Evolutionary conservation across 805 yeast genomes (phyloP), one percentile per base, ranked within the genome.

Genomic region (Candida nonsorbophila): DNA sequence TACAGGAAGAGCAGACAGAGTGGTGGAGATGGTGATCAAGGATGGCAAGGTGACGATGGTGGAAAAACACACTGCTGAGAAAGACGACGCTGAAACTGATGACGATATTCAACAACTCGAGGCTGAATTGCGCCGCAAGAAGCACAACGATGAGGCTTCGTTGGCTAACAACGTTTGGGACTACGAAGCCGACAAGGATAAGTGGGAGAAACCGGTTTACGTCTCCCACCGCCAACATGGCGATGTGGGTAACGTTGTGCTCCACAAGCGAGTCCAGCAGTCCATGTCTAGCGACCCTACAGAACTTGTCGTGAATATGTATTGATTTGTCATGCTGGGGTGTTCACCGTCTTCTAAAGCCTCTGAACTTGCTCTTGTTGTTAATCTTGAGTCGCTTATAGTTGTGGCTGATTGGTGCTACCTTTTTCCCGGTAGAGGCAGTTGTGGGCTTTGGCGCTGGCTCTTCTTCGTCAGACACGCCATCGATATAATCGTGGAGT

Each of bases 41-140:
- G 81, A 88, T 35, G 95, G 95, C 6, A 84, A 84, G 47, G 94
- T 84, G 2, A 64, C 67, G 7, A 62, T 82, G 63, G 69, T 67
- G 12, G 86, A 79, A 34, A 65, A 49, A 44, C 38, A 36, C 14
- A 31, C 31, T 4, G 23, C 36, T 8, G 52, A 26, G n/a, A 31
- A 28, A 5, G 41, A 40, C 3, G 45, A 40, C 15, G 54, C 42
- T 2, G 49, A 45, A 14, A 47, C 49, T 3, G 45, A 57, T 10
- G 53, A 52, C n/a, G 53, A 66, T 28, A 58, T 70, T 22, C 49
- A 47, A 10, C 47, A 49, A n/a, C 51, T 64, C 24, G 67, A 67
- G 36, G 55, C 58, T 5, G 32, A 51, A 15, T 17, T 65, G 13
- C 38, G 42, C 16, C 42, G 41, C 4, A 50, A 48, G 25, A 39